Evolutionary conservation across 2,329 filamentous ascomycete genomes (phyloP).

Genomic region (Fusarium nematophilum): DNA sequence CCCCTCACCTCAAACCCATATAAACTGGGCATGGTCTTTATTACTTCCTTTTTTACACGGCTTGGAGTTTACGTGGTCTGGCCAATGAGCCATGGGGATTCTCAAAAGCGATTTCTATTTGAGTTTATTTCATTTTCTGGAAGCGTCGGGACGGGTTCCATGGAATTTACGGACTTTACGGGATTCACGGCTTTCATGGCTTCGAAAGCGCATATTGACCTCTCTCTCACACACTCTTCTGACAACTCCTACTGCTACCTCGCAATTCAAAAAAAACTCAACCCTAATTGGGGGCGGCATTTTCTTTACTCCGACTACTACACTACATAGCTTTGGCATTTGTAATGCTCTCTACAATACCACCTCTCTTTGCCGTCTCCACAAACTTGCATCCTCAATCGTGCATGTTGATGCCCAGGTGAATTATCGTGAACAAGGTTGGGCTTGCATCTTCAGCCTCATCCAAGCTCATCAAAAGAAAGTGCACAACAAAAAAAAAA

Average conservation of each 20-base stretch:
- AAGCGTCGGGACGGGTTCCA: too few species aligned
- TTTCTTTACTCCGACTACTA: slow-evolving; percentile 11
- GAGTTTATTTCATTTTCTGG: too few species aligned
- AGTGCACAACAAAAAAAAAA: background rate
- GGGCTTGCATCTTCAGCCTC: slow-evolving; percentile 29
- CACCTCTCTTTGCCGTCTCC: slow-evolving; percentile 21
- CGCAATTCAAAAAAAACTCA: slow-evolving; percentile 28
- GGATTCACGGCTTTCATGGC: slow-evolving; percentile 28
- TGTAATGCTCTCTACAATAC: slow-evolving; percentile 25
- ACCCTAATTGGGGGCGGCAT: slow-evolving; percentile 15
- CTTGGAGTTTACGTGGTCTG: slow-evolving; percentile 26
- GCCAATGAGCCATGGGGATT: slow-evolving; percentile 9
- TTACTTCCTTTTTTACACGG: slow-evolving; percentile 14
- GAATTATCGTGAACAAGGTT: too few species aligned
- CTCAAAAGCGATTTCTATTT: slow-evolving; percentile 30
- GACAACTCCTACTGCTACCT: slow-evolving; percentile 18
- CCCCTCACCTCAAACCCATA: slow-evolving; percentile 6
- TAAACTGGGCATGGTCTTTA: slow-evolving; percentile 16
- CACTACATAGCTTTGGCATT: slow-evolving; percentile 20
- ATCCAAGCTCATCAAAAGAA: slow-evolving; percentile 9
- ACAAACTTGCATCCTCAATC: slow-evolving; percentile 22
- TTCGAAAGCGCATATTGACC: too few species aligned
- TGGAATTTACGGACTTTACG: too few species aligned
- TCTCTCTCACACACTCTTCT: slow-evolving; percentile 9
- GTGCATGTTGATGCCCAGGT: slow-evolving; percentile 18